Evolutionary conservation across 1,284 basidiomycete species (phyloP), one percentile per base, ranked within the genome.

Genomic region (Ceratobasidium theobromae): DNA sequence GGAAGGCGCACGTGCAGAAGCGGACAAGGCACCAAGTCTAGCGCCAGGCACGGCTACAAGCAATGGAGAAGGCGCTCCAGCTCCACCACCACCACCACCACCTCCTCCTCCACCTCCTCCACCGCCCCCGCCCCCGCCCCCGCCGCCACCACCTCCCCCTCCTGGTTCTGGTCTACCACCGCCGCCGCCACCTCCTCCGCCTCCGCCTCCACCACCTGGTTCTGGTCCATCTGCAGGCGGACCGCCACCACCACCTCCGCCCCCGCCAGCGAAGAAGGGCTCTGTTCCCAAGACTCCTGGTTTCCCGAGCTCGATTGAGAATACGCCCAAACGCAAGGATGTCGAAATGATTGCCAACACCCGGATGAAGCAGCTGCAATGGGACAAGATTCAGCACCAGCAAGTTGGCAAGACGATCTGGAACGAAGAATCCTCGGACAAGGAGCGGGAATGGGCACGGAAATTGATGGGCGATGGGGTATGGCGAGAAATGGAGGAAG

Each of bases 301-400:
- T 30, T 49, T 62, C 62, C 67, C 75, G 9, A 11, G 70, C 69
- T 28, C 72, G 45, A 45, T 76, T 72, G 69, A 69, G 21, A 48
- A 75, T 85, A 67, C 74, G 28, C 80, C 82, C 66, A 80, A 82
- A 57, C 87, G 95, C 57, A 98, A 98, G 77, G 92, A 93, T 73
- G 85, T 98, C 71, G 80, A 86, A 1, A 84, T 94, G 58, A 88
- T 91, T 53, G 93, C 95, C 0, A 87, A 84, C 68, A 88, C 86
- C 55, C 94, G 95, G 80, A 95, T 98, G 91, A 98, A 98, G 77
- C 95, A 98, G 76, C 80, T 99, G 53, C 96, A 99, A 74, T 99
- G 97, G 96, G 96, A 99, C 76, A 99, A 98, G 75, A 82, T 98
- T 27, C 87, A 90, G 45, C 91, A 93, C 69, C 86, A 93, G 72